Evolutionary conservation across 768 basidiomycete genomes (phyloP).

Genomic region (Boletus sp.): DNA sequence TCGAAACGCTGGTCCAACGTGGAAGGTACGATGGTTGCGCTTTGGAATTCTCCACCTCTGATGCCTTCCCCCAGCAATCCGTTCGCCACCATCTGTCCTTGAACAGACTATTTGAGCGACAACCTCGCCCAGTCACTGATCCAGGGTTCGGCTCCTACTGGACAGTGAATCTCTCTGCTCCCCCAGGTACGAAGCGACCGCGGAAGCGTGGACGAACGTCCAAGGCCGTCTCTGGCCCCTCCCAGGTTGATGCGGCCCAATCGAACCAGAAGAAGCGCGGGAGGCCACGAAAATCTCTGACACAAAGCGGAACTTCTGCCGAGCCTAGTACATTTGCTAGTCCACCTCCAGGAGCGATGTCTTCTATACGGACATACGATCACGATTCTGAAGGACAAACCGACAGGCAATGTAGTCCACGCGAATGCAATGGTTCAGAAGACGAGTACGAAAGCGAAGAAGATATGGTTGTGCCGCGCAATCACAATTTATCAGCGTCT

Average conservation of each 20-base stretch:
- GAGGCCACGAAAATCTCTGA: slow-evolving; percentile 35
- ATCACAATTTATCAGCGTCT: slow-evolving; percentile 40
- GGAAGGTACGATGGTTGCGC: slow-evolving; percentile 60
- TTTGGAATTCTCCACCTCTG: not conserved
- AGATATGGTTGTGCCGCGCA: slow-evolving; percentile 48
- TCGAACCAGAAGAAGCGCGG: slow-evolving; percentile 39
- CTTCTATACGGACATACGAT: slow-evolving; percentile 28
- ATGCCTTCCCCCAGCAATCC: slow-evolving; percentile 60
- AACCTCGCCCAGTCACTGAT: slow-evolving; percentile 78
- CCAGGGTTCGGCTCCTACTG: slow-evolving; percentile 88
- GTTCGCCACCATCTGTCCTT: slow-evolving; percentile 82
- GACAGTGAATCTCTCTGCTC: slow-evolving; percentile 86
- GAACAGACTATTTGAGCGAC: slow-evolving; percentile 79
- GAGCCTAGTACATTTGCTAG: slow-evolving; percentile 10
- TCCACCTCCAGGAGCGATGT: slow-evolving; percentile 21
- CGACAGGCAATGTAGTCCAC: slow-evolving; percentile 37
- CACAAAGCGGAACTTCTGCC: slow-evolving; percentile 18
- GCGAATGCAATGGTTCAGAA: slow-evolving; percentile 45
- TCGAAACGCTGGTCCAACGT: slow-evolving; percentile 75
- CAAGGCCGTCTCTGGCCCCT: slow-evolving; percentile 37
- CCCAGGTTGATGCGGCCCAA: slow-evolving; percentile 8
- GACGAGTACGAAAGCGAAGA: slow-evolving; percentile 69
- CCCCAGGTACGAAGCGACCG: slow-evolving; percentile 82
- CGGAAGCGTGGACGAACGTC: slow-evolving; percentile 71
- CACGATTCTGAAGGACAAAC: slow-evolving; percentile 41